Evolutionary conservation across 495 filamentous ascomycete species (phyloP).

Genomic region (Xylaria intraflava): DNA sequence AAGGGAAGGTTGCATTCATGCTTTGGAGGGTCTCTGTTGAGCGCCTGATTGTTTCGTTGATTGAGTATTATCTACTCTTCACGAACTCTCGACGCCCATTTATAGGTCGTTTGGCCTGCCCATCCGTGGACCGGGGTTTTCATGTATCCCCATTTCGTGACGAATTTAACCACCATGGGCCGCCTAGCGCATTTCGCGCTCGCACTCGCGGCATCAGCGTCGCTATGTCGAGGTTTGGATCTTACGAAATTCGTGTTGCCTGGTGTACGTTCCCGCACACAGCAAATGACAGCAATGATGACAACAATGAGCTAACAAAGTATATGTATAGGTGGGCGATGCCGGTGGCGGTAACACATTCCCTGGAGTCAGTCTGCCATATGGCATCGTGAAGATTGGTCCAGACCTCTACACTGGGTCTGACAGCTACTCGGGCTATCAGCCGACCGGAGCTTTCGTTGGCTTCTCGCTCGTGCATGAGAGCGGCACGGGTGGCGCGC

Average conservation of each 20-base stretch:
- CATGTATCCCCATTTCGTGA: too few species aligned
- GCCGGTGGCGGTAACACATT: constrained; percentile 60
- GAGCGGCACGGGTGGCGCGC: constrained; percentile 66
- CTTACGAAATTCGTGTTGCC: constrained; percentile 21
- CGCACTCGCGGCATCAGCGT: neutral
- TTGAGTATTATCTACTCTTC: too few species aligned
- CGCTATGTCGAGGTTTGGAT: constrained; percentile 7
- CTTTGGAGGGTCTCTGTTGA: too few species aligned
- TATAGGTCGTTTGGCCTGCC: too few species aligned
- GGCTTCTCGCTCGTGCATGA: constrained; percentile 73
- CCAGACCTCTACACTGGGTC: constrained; percentile 52
- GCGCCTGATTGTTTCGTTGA: too few species aligned
- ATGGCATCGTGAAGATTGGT: constrained; percentile 66
- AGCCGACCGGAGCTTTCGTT: constrained; percentile 52
- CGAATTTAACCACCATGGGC: neutral
- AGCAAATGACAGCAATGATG: neutral
- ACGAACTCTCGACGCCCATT: too few species aligned
- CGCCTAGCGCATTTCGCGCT: neutral
- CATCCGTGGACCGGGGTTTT: too few species aligned
- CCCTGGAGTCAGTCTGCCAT: constrained; percentile 58
- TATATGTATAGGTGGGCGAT: constrained; percentile 30
- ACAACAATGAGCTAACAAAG: neutral
- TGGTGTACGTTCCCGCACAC: constrained; percentile 1
- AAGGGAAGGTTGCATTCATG: too few species aligned
- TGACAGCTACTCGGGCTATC: constrained; percentile 63